Base-by-base conservation (phyloP, 306 rosid species). In the Ormosia semicastrata region DNA sequence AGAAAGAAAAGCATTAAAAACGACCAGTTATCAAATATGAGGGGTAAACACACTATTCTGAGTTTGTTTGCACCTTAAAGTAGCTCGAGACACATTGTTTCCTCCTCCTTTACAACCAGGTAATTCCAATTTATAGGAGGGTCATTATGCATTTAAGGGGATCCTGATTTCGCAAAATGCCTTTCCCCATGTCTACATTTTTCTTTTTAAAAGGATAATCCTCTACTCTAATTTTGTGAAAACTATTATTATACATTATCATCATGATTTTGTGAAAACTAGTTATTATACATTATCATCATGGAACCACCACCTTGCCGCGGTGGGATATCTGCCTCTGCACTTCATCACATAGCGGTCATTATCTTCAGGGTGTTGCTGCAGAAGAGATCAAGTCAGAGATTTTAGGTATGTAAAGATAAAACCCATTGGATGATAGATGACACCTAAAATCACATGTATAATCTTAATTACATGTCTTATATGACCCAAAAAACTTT, bases 221-320 rank as follows among this genome's bases (percentile, higher is more conserved):
- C 83, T 77, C 88, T 82, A 81, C 81, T 80, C 89, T 87, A 84
- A 66, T 54, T 87, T 83, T 83, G n/a, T n/a, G n/a, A n/a, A n/a
- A n/a, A n/a, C n/a, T n/a, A n/a, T n/a, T n/a, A n/a, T n/a, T n/a
- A n/a, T n/a, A n/a, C n/a, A n/a, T n/a, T n/a, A n/a, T n/a, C n/a
- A n/a, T n/a, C n/a, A n/a, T n/a, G n/a, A n/a, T n/a, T n/a, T n/a
- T n/a, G 87, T 83, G 39, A 76, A 80, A 75, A 60, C 76, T 17
- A 32, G 52, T 58, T 75, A 49, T 87, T 87, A 96, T 76, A 96
- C 99, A 86, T 96, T 96, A 71, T 96, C 99, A 65, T 96, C 99
- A 78, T 96, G 99, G 90, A 96, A 96, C 99, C 99, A 96, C 99
- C 99, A 96, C 90, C 99, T 94, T 5, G 99, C 94, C 94, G 94